Evolutionary conservation across 495 filamentous ascomycete genomes (phyloP).

Genomic region (Daldinia caldariorum): DNA sequence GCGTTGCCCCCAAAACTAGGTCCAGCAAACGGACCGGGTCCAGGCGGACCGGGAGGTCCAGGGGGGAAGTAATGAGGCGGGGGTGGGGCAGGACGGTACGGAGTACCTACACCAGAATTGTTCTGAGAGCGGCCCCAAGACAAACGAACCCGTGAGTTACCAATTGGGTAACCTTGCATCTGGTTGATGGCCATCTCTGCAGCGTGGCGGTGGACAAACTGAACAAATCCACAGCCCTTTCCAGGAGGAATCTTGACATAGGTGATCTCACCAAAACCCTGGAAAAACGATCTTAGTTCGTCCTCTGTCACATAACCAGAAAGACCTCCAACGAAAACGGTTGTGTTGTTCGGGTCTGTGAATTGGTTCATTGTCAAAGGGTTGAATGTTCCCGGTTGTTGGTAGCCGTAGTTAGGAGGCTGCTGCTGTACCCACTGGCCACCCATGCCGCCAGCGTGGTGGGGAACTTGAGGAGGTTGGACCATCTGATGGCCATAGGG

Average conservation of each 20-base stretch:
- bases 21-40: conserved; percentile 42
- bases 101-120: conserved; percentile 98
- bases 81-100: conserved; percentile 94
- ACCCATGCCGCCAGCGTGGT: conserved; percentile 49
- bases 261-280: conserved; percentile 99
- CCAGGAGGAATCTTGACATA: conserved; percentile 99
- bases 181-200: conserved; percentile 99
- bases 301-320: conserved; percentile 99
- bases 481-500: conserved; percentile 57
- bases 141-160: conserved; percentile 96
- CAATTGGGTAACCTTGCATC: conserved; percentile 99
- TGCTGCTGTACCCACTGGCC: conserved; percentile 52
- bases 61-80: conserved; percentile 90
- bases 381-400: conserved; percentile 52
- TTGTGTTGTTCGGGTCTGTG: conserved; percentile 99
- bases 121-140: conserved; percentile 99
- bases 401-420: conserved; percentile 66
- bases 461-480: conserved; percentile 49
- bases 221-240: conserved; percentile 98
- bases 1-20: conserved; percentile 45
- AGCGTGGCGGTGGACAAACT: conserved; percentile 98
- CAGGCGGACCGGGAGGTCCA: conserved; percentile 70
- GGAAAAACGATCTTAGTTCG: conserved; percentile 99
- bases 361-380: conserved; percentile 95
- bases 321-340: conserved; percentile 96